Base-by-base conservation (phyloP, 495 filamentous ascomycete species). In the Penicillium bialowiezense region DNA sequence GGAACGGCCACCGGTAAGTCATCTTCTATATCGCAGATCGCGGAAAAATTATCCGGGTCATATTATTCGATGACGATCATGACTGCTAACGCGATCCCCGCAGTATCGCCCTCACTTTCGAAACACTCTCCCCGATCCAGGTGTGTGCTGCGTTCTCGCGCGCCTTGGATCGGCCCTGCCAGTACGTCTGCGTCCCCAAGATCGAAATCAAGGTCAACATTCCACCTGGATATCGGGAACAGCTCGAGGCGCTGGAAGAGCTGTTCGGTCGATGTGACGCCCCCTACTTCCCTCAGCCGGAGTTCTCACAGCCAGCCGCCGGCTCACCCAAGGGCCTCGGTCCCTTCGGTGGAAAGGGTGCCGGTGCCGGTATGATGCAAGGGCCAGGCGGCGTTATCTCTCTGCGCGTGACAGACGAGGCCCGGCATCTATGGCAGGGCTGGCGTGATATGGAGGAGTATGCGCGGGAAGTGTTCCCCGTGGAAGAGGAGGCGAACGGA, bases 401-500 rank as follows among this genome's bases (percentile, higher is more conserved):
- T 35, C 65, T 65, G 39, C 56, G 83, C 56, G 76, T 87, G 69
- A 88, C 90, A 3, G 75, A 80, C 23, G 81, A 89, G 44, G 85
- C 90, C 7, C 70, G 89, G 46, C 77, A 84, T 51, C 68, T 97
- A 35, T 97, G 93, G 93, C 87, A 95, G 58, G 93, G 92, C 5
- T 88, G 87, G 62, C 77, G 93, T 32, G 87, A 91, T 31, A 80
- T 98, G 63, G 91, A 97, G 59, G 93, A 97, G 65, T 98, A 97
- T 67, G 93, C 92, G 21, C 79, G 89, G 17, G 93, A 98, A 59
- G 91, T 95, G 0, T 98, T 97, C 59, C 91, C 90, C 0, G 75
- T 96, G 3, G 93, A 98, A 67, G 93, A 98, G 71, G 83, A 88
- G 50, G 87, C 90, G 2, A 97, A 98, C 68, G 93, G 92, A 5